Evolutionary conservation across 2,329 filamentous ascomycete genomes (phyloP), one percentile per base, ranked within the genome.

Genomic region (Thelonectria olida): DNA sequence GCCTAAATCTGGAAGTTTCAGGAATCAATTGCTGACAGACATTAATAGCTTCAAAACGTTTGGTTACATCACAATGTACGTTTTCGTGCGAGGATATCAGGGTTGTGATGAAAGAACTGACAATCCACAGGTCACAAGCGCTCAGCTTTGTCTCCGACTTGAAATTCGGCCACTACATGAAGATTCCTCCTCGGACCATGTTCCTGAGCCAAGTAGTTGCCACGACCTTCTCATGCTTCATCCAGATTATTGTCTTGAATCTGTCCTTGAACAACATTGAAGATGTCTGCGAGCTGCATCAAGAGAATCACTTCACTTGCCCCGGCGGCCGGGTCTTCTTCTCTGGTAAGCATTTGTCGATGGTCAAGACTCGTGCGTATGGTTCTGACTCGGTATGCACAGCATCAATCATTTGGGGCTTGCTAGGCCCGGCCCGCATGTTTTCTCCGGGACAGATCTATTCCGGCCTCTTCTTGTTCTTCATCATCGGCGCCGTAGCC

Each of bases 81-180:
- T 48, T 19, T 25, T 15, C 38, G 10, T 9, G n/a, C 17, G 47
- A 2, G 17, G 17, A 19, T 19, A 8, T 5, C n/a, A 15, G n/a
- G n/a, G n/a, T 4, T n/a, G 22, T 22, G 7, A 34, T 23, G 10
- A 12, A 13, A 8, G 10, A 27, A 15, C 41, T 71, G 23, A 71
- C 38, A n/a, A 10, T 23, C 3, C 1, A 10, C 36, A 78, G 76
- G 76, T 86, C 84, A 2, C 88, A 91, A 74, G 85, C 87, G 0
- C 80, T 91, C 36, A 84, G 81, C 66, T 91, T 91, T 70, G 81
- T 87, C 10, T 81, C 85, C 7, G 89, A 91, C 69, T 80, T 91
- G 64, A 91, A 91, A 71, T 87, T 90, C 44, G 89, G 87, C 5
- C 90, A 92, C 72, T 92, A 92, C 79, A 91, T 92, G 88, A 88